Conservation (phyloP, 176 grass and related monocot genomes). For the Eleusine indica region DNA sequence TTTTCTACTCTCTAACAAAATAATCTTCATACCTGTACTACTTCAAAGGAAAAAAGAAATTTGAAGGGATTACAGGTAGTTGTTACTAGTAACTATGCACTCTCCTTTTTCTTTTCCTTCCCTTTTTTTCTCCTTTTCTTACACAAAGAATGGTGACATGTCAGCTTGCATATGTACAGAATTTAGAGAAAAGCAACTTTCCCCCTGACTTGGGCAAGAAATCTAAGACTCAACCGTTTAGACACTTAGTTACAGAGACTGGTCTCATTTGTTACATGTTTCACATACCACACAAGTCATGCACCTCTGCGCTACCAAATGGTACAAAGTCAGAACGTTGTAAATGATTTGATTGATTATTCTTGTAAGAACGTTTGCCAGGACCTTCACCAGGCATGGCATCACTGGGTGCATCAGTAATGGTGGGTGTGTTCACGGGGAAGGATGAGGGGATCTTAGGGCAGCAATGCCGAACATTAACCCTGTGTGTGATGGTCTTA, state of each 20-base stretch:
- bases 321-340: slow-evolving; percentile 57
- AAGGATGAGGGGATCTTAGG: background rate
- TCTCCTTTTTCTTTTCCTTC: background rate
- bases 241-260: slow-evolving; percentile 10
- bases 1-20: slow-evolving; percentile 31
- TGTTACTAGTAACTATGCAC: slow-evolving; percentile 14
- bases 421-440: background rate
- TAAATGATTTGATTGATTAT: slow-evolving; percentile 51
- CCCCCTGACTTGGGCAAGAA: slow-evolving; percentile 31
- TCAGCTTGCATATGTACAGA: slow-evolving; percentile 65
- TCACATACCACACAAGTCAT: slow-evolving; percentile 45
- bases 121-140: background rate
- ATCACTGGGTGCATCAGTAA: background rate
- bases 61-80: background rate
- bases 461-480: slow-evolving; percentile 71
- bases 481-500: slow-evolving; percentile 57
- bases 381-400: background rate
- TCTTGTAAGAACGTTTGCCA: slow-evolving; percentile 35
- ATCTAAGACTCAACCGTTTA: slow-evolving; percentile 16
- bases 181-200: slow-evolving; percentile 36
- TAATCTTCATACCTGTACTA: background rate
- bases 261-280: slow-evolving; percentile 30
- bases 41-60: background rate
- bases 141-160: slow-evolving; percentile 35
- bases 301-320: slow-evolving; percentile 51